These are phyloP conservation scores for Eleusine indica DNA, from an alignment of 176 grass and related monocot genomes.

Conservation along the genomic window DNA sequence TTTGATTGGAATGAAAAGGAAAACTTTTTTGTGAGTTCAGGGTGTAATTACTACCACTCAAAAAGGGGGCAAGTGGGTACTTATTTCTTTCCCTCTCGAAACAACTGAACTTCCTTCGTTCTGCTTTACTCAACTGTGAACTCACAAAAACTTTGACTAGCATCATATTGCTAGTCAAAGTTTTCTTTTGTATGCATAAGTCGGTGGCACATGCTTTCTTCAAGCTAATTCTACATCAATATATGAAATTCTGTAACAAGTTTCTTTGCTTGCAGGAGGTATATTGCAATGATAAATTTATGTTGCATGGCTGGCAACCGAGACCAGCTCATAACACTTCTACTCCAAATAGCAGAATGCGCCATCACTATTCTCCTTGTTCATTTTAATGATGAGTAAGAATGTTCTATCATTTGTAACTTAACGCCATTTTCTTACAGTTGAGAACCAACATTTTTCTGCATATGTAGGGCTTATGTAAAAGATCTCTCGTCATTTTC, in stretches of 20 bases:
- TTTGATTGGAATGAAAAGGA: not conserved
- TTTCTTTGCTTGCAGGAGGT: conserved; percentile 68
- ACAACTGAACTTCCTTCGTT: not conserved
- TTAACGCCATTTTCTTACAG: conserved; percentile 17
- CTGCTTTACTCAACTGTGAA: not conserved
- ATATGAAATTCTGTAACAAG: conserved; percentile 19
- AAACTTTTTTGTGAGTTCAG: not conserved
- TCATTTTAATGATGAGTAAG: conserved; percentile 92
- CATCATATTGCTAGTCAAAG: not conserved
- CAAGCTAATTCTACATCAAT: conserved; percentile 22
- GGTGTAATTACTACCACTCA: not conserved
- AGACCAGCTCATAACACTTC: conserved; percentile 80
- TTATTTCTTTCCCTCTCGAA: not conserved
- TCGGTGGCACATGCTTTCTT: not conserved
- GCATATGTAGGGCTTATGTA: conserved; percentile 50
- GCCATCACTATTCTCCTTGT: conserved; percentile 69
- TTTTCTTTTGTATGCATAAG: not conserved
- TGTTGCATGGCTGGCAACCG: conserved; percentile 81
- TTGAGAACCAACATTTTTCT: conserved; percentile 26
- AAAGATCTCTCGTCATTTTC: conserved; percentile 64
- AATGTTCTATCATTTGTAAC: conserved; percentile 32
- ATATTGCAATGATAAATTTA: conserved; percentile 92
- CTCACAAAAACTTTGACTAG: not conserved
- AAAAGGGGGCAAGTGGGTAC: not conserved
- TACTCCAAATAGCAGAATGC: conserved; percentile 80